Conservation (phyloP, 345 rosid species). For the Kandelia obovata region DNA sequence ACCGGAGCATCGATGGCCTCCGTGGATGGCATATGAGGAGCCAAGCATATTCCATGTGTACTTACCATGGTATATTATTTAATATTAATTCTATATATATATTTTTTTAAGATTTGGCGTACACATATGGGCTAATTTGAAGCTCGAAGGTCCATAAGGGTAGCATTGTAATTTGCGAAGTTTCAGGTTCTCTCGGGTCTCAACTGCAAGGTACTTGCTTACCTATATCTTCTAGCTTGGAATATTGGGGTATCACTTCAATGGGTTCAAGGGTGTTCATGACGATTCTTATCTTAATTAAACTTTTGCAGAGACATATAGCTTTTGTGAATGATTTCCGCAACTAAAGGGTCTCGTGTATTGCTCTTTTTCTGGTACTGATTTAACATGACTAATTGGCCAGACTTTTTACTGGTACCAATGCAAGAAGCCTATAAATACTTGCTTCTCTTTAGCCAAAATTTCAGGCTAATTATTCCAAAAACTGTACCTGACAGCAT, state of each 20-base stretch:
- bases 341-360: too few species aligned
- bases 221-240: neutral
- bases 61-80: neutral
- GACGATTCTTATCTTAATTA: conserved; percentile 1
- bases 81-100: neutral
- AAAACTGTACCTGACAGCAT: conserved; percentile 15
- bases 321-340: neutral
- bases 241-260: neutral
- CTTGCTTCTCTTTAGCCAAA: neutral
- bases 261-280: neutral
- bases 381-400: neutral
- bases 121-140: neutral
- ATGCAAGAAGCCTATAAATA: neutral
- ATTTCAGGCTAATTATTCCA: neutral
- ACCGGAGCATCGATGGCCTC: conserved; percentile 62
- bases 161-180: conserved; percentile 27
- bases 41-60: conserved; percentile 44
- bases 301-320: neutral
- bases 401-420: conserved; percentile 13
- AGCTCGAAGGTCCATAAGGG: neutral
- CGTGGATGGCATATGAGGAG: conserved; percentile 99
- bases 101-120: too few species aligned
- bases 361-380: neutral
- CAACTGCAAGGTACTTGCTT: neutral
- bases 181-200: conserved; percentile 5